Percentiles rank a stretch among this genome's conserved stretches.
Conservation (phyloP, 2,329 filamentous ascomycete genomes). For the Aspergillus alliaceus region DNA sequence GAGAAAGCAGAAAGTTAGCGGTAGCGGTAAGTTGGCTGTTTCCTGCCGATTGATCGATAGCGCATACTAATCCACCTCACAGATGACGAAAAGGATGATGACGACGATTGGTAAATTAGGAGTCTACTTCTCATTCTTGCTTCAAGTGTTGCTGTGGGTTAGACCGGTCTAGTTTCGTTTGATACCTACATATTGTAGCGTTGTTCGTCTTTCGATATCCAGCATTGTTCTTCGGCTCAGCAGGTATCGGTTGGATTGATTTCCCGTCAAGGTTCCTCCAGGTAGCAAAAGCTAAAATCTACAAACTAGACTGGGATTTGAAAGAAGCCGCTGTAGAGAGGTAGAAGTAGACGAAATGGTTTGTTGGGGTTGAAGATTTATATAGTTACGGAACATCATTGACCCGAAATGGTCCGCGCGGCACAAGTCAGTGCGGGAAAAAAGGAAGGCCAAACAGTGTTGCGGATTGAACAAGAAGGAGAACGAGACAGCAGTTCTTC, state of each 20-base stretch:
- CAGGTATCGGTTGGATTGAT: background rate
- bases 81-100: constrained; percentile 50
- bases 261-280: background rate
- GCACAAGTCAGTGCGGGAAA: constrained; percentile 8
- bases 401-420: constrained; percentile 5
- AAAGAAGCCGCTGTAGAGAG: background rate
- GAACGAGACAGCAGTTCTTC: constrained; percentile 3
- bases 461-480: background rate
- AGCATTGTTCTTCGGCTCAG: background rate
- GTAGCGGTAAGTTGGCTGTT: constrained; percentile 74
- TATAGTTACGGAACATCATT: constrained; percentile 12
- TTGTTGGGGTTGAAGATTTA: background rate
- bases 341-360: background rate
- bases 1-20: constrained; percentile 90
- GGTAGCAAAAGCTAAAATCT: background rate
- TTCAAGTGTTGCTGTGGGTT: constrained; percentile 6
- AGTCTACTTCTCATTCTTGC: background rate
- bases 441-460: constrained; percentile 2
- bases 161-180: constrained; percentile 12
- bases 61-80: constrained; percentile 24
- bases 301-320: background rate
- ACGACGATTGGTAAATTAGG: constrained; percentile 46
- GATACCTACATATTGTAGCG: constrained; percentile 17
- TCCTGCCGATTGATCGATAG: background rate
- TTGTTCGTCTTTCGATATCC: constrained; percentile 6